These are phyloP conservation scores for Mimosa bimucronata DNA, from an alignment of 306 rosid genomes.

Conservation along the genomic window DNA sequence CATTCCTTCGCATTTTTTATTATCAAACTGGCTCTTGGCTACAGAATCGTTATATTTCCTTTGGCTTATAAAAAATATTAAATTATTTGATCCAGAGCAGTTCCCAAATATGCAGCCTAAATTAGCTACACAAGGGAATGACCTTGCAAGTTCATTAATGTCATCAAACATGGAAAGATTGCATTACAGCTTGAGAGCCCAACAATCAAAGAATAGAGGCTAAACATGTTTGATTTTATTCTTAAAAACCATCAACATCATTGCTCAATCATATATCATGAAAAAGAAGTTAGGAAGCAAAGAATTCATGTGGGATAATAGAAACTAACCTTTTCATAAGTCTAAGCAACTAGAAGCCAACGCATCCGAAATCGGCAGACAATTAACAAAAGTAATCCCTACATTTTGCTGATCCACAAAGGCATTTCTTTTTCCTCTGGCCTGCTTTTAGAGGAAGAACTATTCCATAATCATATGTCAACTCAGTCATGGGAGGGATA, in stretches of 20 bases:
- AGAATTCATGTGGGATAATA: constrained; percentile 1
- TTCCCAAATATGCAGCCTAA: background rate
- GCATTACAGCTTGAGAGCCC: background rate
- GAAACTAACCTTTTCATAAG: constrained; percentile 59
- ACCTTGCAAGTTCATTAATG: background rate
- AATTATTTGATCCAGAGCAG: background rate
- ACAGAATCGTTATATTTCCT: background rate
- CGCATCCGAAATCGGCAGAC: constrained; percentile 36
- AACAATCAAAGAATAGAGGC: background rate
- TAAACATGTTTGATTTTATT: constrained; percentile 6
- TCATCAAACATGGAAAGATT: background rate
- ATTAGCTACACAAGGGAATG: background rate
- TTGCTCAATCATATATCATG: constrained; percentile 11
- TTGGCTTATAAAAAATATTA: background rate
- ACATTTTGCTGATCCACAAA: constrained; percentile 77
- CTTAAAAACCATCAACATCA: constrained; percentile 14
- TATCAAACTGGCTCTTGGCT: background rate
- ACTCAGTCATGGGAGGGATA: constrained; percentile 88
- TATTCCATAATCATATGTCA: constrained; percentile 87
- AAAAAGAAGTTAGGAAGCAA: constrained; percentile 28
- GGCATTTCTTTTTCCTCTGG: constrained; percentile 78
- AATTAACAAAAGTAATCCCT: constrained; percentile 64
- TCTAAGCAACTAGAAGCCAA: constrained; percentile 30
- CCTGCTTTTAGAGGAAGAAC: constrained; percentile 60
- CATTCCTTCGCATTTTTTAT: background rate